Evolutionary conservation across 257 asterid genomes (phyloP).

Genomic region (Solanum ahanhuiri): DNA sequence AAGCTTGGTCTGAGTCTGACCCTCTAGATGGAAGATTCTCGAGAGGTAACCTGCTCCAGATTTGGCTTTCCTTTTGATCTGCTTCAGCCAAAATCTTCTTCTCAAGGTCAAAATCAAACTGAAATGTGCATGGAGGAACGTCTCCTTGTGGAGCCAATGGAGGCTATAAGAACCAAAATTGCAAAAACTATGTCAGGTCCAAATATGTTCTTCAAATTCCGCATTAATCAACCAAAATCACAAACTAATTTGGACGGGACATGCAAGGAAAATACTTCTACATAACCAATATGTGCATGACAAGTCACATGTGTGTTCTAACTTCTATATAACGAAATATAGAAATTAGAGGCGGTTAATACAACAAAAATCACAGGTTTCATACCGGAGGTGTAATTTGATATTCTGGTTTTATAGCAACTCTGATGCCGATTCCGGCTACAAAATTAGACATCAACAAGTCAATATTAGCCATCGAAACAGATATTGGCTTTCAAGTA

Average conservation of each 20-base stretch:
- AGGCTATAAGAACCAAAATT: slow-evolving; percentile 39
- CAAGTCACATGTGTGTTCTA: too few relatives aligned
- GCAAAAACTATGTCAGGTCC: not conserved
- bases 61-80: slow-evolving; percentile 56
- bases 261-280: not conserved
- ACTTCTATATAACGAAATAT: too few relatives aligned
- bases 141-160: slow-evolving; percentile 63
- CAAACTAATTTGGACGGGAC: not conserved
- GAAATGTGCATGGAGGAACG: slow-evolving; percentile 71
- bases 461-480: not conserved
- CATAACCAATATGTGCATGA: not conserved
- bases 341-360: not conserved
- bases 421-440: slow-evolving; percentile 38
- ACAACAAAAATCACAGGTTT: not conserved
- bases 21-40: slow-evolving; percentile 51
- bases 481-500: not conserved
- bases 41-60: slow-evolving; percentile 64
- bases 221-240: not conserved
- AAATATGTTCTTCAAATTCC: not conserved
- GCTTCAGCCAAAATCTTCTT: slow-evolving; percentile 75
- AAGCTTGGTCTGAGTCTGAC: slow-evolving; percentile 28
- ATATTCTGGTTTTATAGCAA: slow-evolving; percentile 27
- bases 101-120: slow-evolving; percentile 81
- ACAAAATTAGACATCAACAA: not conserved
- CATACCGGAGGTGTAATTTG: slow-evolving; percentile 35